These are phyloP conservation scores for Pseudofabraea citricarpa DNA, from an alignment of 2,329 filamentous ascomycete genomes.

Conservation along the genomic window DNA sequence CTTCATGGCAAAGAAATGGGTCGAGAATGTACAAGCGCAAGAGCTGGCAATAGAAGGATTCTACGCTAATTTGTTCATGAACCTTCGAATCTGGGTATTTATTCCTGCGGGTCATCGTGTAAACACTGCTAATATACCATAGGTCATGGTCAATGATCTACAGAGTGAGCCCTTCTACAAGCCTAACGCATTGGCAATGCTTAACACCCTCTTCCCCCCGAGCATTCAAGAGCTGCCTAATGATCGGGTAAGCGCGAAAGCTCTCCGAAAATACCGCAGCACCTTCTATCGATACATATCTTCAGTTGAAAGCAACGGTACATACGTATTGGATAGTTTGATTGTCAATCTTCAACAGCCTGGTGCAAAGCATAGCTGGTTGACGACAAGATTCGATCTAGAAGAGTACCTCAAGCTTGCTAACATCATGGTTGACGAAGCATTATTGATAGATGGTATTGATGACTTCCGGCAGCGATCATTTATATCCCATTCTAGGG, in stretches of 20 bases:
- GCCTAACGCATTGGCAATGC: conserved; percentile 20
- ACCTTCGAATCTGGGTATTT: conserved; percentile 24
- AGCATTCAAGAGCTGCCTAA: conserved; percentile 17
- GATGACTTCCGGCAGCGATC: conserved; percentile 7
- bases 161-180: conserved; percentile 14
- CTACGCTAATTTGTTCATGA: conserved; percentile 19
- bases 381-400: conserved; percentile 10
- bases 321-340: conserved; percentile 11
- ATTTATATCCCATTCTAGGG: neutral
- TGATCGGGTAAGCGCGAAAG: conserved; percentile 10
- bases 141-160: conserved; percentile 23
- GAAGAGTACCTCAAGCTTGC: conserved; percentile 17
- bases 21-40: conserved; percentile 15
- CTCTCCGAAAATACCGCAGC: conserved; percentile 15
- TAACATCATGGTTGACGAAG: conserved; percentile 19
- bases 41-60: conserved; percentile 14
- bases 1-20: conserved; percentile 16
- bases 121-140: conserved; percentile 4
- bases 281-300: conserved; percentile 19
- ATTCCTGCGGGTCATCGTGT: neutral
- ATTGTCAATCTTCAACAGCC: conserved; percentile 10
- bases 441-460: conserved; percentile 11
- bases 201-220: conserved; percentile 27
- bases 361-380: conserved; percentile 16
- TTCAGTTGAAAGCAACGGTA: conserved; percentile 11